Conservation (phyloP, 202 grass and related monocot genomes). For the Carex sylvatica region DNA sequence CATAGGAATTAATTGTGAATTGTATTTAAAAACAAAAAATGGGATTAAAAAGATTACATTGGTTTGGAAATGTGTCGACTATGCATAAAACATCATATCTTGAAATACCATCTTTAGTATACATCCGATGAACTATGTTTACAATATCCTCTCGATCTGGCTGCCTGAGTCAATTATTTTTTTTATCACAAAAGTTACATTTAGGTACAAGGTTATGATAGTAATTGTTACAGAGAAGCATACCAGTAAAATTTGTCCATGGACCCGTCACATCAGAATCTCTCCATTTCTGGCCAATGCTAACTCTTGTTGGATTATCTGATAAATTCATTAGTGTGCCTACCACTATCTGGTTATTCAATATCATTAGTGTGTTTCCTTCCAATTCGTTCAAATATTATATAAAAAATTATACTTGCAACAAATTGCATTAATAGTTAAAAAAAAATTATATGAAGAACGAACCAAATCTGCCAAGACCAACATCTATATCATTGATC, state of each 20-base stretch:
- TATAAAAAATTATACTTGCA: no score
- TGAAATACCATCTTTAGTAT: slow-evolving; percentile 76
- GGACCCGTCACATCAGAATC: slow-evolving; percentile 86
- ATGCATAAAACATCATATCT: slow-evolving; percentile 58
- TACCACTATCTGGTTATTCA: slow-evolving; percentile 90
- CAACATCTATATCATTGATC: slow-evolving; percentile 99
- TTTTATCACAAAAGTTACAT: neutral
- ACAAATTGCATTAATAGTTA: no score
- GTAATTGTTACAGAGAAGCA: slow-evolving; percentile 6
- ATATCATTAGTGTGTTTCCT: no score
- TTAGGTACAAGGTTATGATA: neutral
- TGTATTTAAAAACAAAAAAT: neutral
- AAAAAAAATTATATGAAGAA: no score
- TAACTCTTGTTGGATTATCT: slow-evolving; percentile 94
- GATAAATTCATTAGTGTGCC: slow-evolving; percentile 96
- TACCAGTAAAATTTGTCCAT: slow-evolving; percentile 99
- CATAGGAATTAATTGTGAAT: neutral
- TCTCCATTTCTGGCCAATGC: slow-evolving; percentile 90
- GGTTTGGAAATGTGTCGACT: slow-evolving; percentile 83
- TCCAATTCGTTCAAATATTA: no score
- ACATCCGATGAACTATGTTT: slow-evolving; percentile 77
- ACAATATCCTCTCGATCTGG: slow-evolving; percentile 68
- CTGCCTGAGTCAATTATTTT: slow-evolving; percentile 60
- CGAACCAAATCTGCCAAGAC: no score
- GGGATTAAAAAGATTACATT: slow-evolving; percentile 46